Percentiles rank a stretch among this genome's conserved stretches.
Conservation (phyloP, 2,329 filamentous ascomycete species). For the Sporothrix brunneoviolacea region DNA sequence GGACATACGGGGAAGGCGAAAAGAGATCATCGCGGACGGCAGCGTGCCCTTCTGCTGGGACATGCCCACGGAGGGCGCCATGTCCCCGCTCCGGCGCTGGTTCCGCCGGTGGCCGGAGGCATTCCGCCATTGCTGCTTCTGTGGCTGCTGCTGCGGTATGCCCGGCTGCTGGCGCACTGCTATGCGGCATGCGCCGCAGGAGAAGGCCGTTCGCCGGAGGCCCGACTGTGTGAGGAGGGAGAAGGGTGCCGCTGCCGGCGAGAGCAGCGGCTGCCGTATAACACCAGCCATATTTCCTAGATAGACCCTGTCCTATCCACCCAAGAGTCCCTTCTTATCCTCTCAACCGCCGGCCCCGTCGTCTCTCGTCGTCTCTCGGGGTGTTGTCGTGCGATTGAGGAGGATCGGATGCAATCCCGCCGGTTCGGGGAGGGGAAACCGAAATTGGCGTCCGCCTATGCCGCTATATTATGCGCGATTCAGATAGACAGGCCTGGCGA, state of each 20-base stretch:
- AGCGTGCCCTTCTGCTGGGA: background rate
- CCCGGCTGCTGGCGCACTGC: background rate
- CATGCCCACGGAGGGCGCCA: slow-evolving; percentile 14
- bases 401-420: too few species aligned
- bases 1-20: slow-evolving; percentile 17
- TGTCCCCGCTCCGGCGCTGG: background rate
- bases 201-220: background rate
- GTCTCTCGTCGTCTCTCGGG: too few species aligned
- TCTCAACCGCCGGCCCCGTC: too few species aligned
- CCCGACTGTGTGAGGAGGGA: background rate
- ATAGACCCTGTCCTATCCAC: too few species aligned
- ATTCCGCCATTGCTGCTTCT: too few species aligned
- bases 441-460: too few species aligned
- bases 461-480: too few species aligned
- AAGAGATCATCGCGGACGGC: slow-evolving; percentile 10
- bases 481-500: too few species aligned
- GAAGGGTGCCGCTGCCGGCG: background rate
- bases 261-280: slow-evolving; percentile 10
- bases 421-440: too few species aligned
- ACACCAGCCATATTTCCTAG: slow-evolving; percentile 9
- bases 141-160: background rate
- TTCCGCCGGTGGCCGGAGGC: too few species aligned
- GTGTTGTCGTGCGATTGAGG: too few species aligned
- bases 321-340: too few species aligned
- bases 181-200: background rate